These are phyloP conservation scores for Pistacia integerrima DNA, from an alignment of 345 rosid genomes.

Conservation along the genomic window DNA sequence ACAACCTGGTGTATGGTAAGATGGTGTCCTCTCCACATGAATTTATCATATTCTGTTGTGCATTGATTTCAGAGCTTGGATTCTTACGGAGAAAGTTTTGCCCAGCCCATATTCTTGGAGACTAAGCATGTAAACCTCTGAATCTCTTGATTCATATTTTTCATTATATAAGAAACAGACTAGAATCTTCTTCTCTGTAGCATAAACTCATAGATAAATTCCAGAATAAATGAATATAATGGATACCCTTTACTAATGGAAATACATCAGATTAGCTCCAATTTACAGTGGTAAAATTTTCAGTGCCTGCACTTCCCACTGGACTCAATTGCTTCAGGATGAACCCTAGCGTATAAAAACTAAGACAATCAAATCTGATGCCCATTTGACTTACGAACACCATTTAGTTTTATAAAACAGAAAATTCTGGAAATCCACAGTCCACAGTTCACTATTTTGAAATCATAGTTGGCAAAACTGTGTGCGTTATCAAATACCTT, in stretches of 20 bases:
- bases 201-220: neutral
- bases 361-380: too few relatives aligned
- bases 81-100: conserved; percentile 17
- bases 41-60: conserved; percentile 9
- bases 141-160: neutral
- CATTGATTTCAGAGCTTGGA: conserved; percentile 10
- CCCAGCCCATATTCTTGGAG: conserved; percentile 20
- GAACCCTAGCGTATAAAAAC: too few relatives aligned
- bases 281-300: too few relatives aligned
- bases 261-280: too few relatives aligned
- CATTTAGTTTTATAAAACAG: too few relatives aligned
- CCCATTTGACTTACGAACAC: too few relatives aligned
- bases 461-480: neutral
- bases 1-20: conserved; percentile 22
- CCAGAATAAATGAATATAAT: neutral
- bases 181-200: neutral
- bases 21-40: neutral
- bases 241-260: neutral
- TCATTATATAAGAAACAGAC: neutral
- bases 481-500: neutral
- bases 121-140: conserved; percentile 10
- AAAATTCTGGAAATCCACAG: neutral
- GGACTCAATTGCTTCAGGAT: too few relatives aligned
- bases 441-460: neutral
- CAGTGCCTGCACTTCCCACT: too few relatives aligned